Base-by-base conservation (phyloP, 768 basidiomycete species). In the Panaeolus cyanescens region DNA sequence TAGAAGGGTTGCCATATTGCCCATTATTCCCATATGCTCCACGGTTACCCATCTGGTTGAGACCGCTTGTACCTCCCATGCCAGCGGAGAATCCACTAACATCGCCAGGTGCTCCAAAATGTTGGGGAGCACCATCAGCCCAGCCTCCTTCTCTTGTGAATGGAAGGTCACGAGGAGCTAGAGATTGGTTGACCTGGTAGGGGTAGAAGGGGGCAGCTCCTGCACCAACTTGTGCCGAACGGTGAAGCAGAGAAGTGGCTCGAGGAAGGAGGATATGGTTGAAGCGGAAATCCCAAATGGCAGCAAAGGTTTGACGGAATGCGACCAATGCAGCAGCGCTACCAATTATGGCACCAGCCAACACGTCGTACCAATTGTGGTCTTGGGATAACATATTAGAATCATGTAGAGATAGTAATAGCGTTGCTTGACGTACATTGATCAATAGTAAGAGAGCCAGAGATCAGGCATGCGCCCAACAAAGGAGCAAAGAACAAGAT, bases 321-420 rank as follows among this genome's bases (percentile, higher is more conserved):
- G 83, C 81, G 34, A 83, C 79, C 32, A 85, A 67, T 0, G 85
- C 84, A 20, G 75, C 79, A 53, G 73, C 68, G 17, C 74, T 77
- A 3, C 85, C 83, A 32, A 84, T 86, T 55, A 82, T 62, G 1
- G 74, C 83, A 30, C 86, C 86, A 15, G 76, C 84, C 3, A 85
- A 40, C 60, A 83, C 79, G 68, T 87, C 87, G 68, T 84, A 84
- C 82, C 82, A 84, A 68, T 86, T 81, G 68, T 86, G 84, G 66
- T 72, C 78, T 80, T 60, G 10, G 3, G 25, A 19, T 58, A 20
- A 39, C 53, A 61, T 19, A 54, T 22, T 34, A n/a, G 25, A 25
- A 28, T 62, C 13, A 58, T 9, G 32, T 34, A n/a, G 4, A 32
- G n/a, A 19, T 4, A 54, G 54, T 61, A 30, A n/a, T 25, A n/a